Conservation (phyloP, 176 grass and related monocot genomes). For the Triticum dicoccoides region DNA sequence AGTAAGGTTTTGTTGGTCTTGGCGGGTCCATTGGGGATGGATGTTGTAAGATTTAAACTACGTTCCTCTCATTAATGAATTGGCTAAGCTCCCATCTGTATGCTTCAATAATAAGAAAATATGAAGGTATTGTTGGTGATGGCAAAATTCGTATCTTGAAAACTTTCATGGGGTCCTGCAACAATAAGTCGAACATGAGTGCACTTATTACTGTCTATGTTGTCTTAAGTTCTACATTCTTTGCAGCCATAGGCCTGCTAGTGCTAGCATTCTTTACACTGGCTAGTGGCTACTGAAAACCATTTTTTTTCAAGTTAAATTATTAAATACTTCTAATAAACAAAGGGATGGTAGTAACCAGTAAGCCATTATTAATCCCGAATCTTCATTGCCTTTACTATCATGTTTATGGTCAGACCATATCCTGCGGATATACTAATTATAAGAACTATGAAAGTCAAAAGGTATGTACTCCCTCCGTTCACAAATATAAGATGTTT, state of each 20-base stretch:
- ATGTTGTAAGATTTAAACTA: background rate
- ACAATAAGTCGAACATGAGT: background rate
- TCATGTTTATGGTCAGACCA: slow-evolving; percentile 7
- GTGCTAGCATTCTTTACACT: background rate
- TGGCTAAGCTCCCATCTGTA: background rate
- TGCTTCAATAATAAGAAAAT: background rate
- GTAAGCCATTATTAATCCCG: background rate
- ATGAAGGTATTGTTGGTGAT: background rate
- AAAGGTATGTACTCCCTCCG: background rate
- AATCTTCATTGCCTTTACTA: background rate
- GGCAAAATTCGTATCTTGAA: background rate
- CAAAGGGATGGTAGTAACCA: background rate
- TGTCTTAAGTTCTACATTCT: background rate
- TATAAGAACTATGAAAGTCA: background rate
- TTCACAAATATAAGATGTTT: too few species aligned
- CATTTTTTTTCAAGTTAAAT: background rate
- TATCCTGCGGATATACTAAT: slow-evolving; percentile 5
- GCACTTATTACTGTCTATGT: background rate
- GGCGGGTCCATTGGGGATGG: background rate
- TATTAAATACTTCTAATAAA: slow-evolving; percentile 13
- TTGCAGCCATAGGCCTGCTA: background rate
- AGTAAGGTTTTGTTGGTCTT: background rate
- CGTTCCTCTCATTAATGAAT: background rate
- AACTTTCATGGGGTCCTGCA: background rate
- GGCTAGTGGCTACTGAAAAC: background rate